These are phyloP conservation scores for Epichloe aotearoae DNA, from an alignment of 2,329 filamentous ascomycete genomes.

Conservation along the genomic window DNA sequence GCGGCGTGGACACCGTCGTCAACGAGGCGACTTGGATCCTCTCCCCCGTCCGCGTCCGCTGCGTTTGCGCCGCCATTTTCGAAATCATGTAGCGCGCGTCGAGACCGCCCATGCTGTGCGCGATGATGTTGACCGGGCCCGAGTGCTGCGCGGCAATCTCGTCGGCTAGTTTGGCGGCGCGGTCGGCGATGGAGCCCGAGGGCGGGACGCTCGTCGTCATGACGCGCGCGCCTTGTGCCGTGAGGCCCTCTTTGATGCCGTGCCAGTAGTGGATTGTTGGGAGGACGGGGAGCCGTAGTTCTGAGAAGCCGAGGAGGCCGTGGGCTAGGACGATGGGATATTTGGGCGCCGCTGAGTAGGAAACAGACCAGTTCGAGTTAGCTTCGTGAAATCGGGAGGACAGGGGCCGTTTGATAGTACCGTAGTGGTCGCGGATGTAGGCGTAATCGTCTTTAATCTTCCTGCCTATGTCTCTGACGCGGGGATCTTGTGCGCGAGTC, in stretches of 20 bases:
- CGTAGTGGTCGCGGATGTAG: slow-evolving; percentile 29
- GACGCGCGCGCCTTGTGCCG: slow-evolving; percentile 38
- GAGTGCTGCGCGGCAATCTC: slow-evolving; percentile 29
- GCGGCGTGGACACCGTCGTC: slow-evolving; percentile 42
- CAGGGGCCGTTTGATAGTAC: slow-evolving; percentile 14
- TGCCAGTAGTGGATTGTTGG: slow-evolving; percentile 51
- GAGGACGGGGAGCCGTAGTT: slow-evolving; percentile 38
- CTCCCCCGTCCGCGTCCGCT: too few species aligned
- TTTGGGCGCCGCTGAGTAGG: slow-evolving; percentile 36
- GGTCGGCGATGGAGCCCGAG: slow-evolving; percentile 45
- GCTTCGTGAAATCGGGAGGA: not conserved
- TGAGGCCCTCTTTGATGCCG: slow-evolving; percentile 46
- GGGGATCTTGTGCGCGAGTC: slow-evolving; percentile 3
- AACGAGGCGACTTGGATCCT: slow-evolving; percentile 31
- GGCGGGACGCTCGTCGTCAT: slow-evolving; percentile 49
- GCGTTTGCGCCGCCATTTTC: slow-evolving; percentile 7
- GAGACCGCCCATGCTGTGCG: slow-evolving; percentile 55
- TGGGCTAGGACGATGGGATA: slow-evolving; percentile 53
- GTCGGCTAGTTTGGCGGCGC: slow-evolving; percentile 42
- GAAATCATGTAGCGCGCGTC: slow-evolving; percentile 55
- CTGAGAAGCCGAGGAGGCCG: slow-evolving; percentile 50
- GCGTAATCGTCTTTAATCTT: slow-evolving; percentile 35
- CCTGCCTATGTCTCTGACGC: slow-evolving; percentile 1
- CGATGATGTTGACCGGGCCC: slow-evolving; percentile 55
- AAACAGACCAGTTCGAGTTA: not conserved